phyloP scores from a whole-genome alignment of 305 asterid species.

The Solanum hybrid region DNA sequence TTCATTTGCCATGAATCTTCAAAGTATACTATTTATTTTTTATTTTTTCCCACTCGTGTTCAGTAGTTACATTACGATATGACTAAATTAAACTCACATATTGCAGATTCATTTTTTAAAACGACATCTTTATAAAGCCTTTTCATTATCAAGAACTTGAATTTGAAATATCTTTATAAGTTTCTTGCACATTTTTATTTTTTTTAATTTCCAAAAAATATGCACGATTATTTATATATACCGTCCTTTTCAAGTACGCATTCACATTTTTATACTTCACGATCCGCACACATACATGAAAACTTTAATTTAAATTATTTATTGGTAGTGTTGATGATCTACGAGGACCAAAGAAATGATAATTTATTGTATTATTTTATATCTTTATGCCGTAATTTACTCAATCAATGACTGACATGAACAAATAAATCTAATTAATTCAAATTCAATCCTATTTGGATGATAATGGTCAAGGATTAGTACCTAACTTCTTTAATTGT shows the following conservation, averaged over 20 bases:
- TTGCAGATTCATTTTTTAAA: too few relatives aligned
- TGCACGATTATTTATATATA: neutral
- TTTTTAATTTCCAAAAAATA: neutral
- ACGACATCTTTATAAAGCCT: too few relatives aligned
- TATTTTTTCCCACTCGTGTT: accelerated
- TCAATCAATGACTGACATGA: neutral
- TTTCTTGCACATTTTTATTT: neutral
- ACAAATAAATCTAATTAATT: neutral
- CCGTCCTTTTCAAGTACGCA: neutral
- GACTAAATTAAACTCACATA: neutral
- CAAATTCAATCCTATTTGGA: neutral
- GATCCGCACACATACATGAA: neutral
- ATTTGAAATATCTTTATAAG: neutral
- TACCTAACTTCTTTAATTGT: conserved; percentile 13
- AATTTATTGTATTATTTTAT: neutral
- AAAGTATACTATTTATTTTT: neutral
- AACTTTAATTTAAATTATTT: neutral
- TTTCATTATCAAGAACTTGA: neutral
- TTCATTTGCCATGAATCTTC: neutral
- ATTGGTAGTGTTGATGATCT: neutral
- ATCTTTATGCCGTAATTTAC: neutral
- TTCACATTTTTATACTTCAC: neutral
- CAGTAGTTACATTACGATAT: neutral
- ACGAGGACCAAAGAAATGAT: neutral
- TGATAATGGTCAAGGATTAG: conserved; percentile 7